Evolutionary conservation across 2,329 filamentous ascomycete species (phyloP).

Genomic region (Trichoderma lentiforme): DNA sequence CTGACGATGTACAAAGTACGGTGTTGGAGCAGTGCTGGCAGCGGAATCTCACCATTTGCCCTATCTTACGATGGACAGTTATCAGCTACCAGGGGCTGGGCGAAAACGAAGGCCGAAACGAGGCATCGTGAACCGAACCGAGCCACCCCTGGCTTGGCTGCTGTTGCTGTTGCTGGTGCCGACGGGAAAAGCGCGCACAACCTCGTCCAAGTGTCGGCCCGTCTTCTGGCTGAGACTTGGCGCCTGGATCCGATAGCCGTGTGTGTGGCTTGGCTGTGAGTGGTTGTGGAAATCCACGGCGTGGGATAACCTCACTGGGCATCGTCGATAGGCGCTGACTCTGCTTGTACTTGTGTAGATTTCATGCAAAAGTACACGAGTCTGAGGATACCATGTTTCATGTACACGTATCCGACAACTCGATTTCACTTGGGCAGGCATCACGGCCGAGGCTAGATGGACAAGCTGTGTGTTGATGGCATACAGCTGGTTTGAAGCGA

Average conservation of each 20-base stretch:
- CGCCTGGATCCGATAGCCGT: constrained; percentile 1
- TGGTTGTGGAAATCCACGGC: background rate
- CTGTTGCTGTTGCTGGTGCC: background rate
- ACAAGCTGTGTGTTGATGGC: background rate
- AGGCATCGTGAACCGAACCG: constrained; percentile 5
- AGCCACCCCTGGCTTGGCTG: background rate
- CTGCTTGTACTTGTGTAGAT: background rate
- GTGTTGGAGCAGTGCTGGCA: background rate
- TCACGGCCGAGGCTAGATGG: background rate
- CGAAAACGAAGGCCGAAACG: background rate
- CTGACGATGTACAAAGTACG: background rate
- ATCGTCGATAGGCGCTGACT: background rate
- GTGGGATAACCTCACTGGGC: background rate
- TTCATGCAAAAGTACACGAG: background rate
- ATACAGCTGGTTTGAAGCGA: background rate
- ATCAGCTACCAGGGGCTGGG: background rate
- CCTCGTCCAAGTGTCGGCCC: constrained; percentile 14
- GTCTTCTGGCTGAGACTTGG: constrained; percentile 17
- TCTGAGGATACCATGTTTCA: background rate
- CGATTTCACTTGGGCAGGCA: background rate
- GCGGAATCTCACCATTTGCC: background rate
- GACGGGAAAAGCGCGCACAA: constrained; percentile 15
- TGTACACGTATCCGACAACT: background rate
- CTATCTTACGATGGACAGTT: background rate
- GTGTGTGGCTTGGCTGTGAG: background rate